A percentile compares a stretch with the other conserved stretches of the same genome.
Evolutionary conservation across 495 filamentous ascomycete species (phyloP).

Genomic region (Neurospora terricola): DNA sequence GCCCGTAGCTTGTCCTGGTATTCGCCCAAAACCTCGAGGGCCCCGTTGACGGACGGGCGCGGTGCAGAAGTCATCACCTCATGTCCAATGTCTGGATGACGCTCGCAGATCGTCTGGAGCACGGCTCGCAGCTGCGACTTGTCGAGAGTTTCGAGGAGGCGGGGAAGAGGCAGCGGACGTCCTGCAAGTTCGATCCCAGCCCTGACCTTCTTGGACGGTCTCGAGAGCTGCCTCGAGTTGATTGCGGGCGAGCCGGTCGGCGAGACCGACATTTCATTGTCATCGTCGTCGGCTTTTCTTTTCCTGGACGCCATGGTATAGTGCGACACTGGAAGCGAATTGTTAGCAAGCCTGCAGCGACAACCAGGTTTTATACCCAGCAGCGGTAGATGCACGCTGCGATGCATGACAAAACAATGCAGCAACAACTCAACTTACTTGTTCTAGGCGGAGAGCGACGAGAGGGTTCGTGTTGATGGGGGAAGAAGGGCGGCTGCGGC

Average conservation of each 20-base stretch:
- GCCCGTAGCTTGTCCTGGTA: constrained; percentile 69
- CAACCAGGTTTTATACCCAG: background rate
- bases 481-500: constrained; percentile 57
- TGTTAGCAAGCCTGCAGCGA: constrained; percentile 11
- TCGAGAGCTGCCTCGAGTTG: constrained; percentile 48
- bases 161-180: constrained; percentile 67
- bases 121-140: constrained; percentile 70
- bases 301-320: constrained; percentile 53
- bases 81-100: constrained; percentile 68
- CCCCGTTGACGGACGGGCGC: constrained; percentile 69
- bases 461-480: constrained; percentile 63
- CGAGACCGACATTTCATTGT: constrained; percentile 81
- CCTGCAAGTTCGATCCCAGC: constrained; percentile 58
- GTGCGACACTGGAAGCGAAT: constrained; percentile 40
- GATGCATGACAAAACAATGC: constrained; percentile 4
- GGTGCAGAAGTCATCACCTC: constrained; percentile 83
- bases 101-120: constrained; percentile 77
- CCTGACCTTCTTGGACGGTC: constrained; percentile 51
- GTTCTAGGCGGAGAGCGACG: constrained; percentile 61
- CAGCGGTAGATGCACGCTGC: background rate
- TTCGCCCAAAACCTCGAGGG: constrained; percentile 65
- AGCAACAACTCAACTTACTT: constrained; percentile 45
- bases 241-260: constrained; percentile 70
- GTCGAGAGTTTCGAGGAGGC: constrained; percentile 85
- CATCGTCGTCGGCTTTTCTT: constrained; percentile 83